These are phyloP conservation scores for Floccularia luteovirens DNA, from an alignment of 768 basidiomycete species.

Conservation along the genomic window DNA sequence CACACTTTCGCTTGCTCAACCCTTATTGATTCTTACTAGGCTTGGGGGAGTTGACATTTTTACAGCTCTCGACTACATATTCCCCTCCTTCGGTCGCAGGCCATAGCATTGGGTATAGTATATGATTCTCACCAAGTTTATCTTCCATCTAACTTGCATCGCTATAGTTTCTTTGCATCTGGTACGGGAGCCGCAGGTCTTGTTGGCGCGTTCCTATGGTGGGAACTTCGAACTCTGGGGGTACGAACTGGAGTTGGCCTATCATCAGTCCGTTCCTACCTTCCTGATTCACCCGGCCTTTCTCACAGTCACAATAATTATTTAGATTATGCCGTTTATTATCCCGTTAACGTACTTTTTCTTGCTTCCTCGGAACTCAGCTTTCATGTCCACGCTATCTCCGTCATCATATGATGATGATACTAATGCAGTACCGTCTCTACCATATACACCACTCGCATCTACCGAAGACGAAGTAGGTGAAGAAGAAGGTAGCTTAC, in stretches of 20 bases:
- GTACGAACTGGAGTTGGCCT: constrained; percentile 79
- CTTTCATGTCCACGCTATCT: constrained; percentile 36
- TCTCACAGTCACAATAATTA: constrained; percentile 3
- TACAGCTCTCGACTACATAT: constrained; percentile 87
- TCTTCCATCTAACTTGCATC: not conserved
- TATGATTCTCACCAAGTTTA: not conserved
- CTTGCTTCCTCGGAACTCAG: constrained; percentile 58
- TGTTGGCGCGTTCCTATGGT: constrained; percentile 91
- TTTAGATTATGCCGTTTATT: constrained; percentile 72
- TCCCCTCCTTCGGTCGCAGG: constrained; percentile 61
- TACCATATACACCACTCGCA: constrained; percentile 39
- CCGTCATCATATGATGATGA: constrained; percentile 29
- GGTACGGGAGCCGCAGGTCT: constrained; percentile 95
- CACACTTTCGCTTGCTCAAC: constrained; percentile 3
- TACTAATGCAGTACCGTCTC: constrained; percentile 16
- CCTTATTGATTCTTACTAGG: constrained; percentile 32
- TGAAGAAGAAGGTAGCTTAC: constrained; percentile 31
- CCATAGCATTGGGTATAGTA: constrained; percentile 68
- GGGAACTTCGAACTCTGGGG: constrained; percentile 82
- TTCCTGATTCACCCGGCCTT: not conserved
- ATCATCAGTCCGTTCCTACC: constrained; percentile 59
- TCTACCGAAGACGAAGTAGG: constrained; percentile 29
- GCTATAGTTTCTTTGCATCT: constrained; percentile 90
- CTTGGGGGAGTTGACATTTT: constrained; percentile 88
- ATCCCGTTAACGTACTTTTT: constrained; percentile 74